Percentiles rank a stretch among this genome's conserved stretches.
These are phyloP conservation scores for Apiospora phragmitis DNA, from an alignment of 2,329 filamentous ascomycete genomes.

Conservation along the genomic window DNA sequence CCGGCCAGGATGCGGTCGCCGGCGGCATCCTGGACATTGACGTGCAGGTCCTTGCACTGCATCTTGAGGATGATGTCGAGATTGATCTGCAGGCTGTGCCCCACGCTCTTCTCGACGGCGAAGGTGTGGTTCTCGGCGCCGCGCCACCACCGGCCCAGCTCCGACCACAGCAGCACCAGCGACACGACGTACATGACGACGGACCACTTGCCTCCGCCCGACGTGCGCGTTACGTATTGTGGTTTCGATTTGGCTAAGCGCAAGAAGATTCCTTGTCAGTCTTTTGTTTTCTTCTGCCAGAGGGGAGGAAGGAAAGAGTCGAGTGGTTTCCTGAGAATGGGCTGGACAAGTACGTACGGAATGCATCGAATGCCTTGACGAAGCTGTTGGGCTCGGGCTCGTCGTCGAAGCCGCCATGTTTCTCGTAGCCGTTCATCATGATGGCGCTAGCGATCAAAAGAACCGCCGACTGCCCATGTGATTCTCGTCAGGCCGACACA, in stretches of 20 bases:
- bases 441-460: constrained; percentile 5
- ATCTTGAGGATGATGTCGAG: constrained; percentile 90
- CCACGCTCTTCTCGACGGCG: constrained; percentile 88
- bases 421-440: constrained; percentile 77
- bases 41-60: constrained; percentile 82
- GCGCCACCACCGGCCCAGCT: constrained; percentile 79
- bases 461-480: constrained; percentile 3
- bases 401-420: constrained; percentile 68
- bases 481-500: background rate
- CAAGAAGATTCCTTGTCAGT: background rate
- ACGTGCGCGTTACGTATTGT: constrained; percentile 82
- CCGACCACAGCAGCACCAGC: constrained; percentile 72
- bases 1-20: constrained; percentile 89
- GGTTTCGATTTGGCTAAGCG: constrained; percentile 86
- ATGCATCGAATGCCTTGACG: constrained; percentile 92
- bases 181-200: constrained; percentile 77
- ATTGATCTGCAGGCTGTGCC: constrained; percentile 89
- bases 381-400: constrained; percentile 68
- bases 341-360: constrained; percentile 70
- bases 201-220: constrained; percentile 92
- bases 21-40: constrained; percentile 95
- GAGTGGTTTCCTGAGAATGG: background rate
- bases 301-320: background rate
- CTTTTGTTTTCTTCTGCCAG: background rate
- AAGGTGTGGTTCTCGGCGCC: constrained; percentile 88